Base-by-base conservation (phyloP, 805 yeast genomes). In the Wickerhamiella spandovensis region DNA sequence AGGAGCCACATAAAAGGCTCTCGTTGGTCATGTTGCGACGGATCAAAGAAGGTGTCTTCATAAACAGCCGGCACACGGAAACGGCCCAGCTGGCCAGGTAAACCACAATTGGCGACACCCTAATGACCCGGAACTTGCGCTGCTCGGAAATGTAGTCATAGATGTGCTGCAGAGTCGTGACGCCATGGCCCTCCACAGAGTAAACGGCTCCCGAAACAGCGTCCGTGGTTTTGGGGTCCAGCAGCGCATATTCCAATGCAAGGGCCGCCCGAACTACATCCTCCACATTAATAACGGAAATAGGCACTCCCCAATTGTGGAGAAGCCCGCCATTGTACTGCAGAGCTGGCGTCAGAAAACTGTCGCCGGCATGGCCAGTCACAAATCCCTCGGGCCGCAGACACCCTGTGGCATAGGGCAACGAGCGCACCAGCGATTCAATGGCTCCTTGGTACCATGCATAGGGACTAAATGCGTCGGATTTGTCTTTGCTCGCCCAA, bases 221-320 rank as follows among this genome's bases (percentile, higher is more conserved):
- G 2, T 17, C 39, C 9, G 51, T 51, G 2, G 62, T 52, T 2
- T 45, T 48, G 21, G 61, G 61, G 48, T 60, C 61, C 22, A 54
- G 48, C 23, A 59, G 54, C 42, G 46, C 47, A 41, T 54, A 51
- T 48, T 61, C 65, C 12, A 58, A 51, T 63, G 73, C 57, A 65
- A 77, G 23, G 71, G 74, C 55, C 63, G 74, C 49, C 69, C 76
- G 49, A 63, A 72, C 63, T 52, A 62, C 56, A 46, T 62, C 66
- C 51, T 62, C 66, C 6, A 62, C 64, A 35, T 62, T 59, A 61
- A 70, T 50, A 58, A 62, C 30, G 5, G 58, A 46, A 17, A 62
- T 39, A 2, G 64, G 64, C 10, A 55, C 54, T 18, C 50, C 47
- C 48, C 55, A 46, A 13, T 60, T 55, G 48, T 61, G 64, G 22